phyloP scores from a whole-genome alignment of 306 rosid species.

The Cicer judaicum region DNA sequence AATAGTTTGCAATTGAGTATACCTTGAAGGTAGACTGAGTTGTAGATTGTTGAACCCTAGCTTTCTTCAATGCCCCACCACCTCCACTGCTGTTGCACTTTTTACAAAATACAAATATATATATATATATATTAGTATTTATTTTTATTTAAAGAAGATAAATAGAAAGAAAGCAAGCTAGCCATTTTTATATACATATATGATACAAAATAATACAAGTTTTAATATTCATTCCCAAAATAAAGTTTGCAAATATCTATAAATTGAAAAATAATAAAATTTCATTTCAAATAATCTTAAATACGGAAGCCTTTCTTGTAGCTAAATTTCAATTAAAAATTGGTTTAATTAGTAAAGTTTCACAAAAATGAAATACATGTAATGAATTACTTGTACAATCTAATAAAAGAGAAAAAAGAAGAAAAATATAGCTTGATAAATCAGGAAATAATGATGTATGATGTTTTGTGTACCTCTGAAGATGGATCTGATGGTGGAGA shows the following conservation, averaged over 20 bases:
- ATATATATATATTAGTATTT: neutral
- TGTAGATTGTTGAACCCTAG: constrained; percentile 88
- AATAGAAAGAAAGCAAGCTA: constrained; percentile 8
- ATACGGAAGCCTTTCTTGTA: constrained; percentile 13
- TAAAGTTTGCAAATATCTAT: neutral
- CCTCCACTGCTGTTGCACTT: constrained; percentile 80
- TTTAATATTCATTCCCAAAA: neutral
- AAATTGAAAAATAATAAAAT: neutral
- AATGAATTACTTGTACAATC: constrained; percentile 3
- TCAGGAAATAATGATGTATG: neutral
- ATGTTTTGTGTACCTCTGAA: constrained; percentile 63
- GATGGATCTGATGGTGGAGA: constrained; percentile 70
- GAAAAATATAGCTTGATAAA: constrained; percentile 11
- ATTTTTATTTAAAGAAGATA: constrained; percentile 32
- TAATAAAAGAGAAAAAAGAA: neutral
- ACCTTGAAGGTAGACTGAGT: constrained; percentile 91
- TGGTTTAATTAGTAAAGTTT: constrained; percentile 43
- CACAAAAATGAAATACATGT: constrained; percentile 32
- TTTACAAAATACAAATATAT: no score
- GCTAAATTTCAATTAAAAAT: neutral
- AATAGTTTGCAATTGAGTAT: constrained; percentile 39
- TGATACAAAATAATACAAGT: constrained; percentile 17
- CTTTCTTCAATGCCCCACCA: constrained; percentile 94
- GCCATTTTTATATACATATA: neutral
- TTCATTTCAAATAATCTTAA: constrained; percentile 19